Evolutionary conservation across 2,329 filamentous ascomycete genomes (phyloP), one percentile per base, ranked within the genome.

Genomic region (Aspergillus texensis): DNA sequence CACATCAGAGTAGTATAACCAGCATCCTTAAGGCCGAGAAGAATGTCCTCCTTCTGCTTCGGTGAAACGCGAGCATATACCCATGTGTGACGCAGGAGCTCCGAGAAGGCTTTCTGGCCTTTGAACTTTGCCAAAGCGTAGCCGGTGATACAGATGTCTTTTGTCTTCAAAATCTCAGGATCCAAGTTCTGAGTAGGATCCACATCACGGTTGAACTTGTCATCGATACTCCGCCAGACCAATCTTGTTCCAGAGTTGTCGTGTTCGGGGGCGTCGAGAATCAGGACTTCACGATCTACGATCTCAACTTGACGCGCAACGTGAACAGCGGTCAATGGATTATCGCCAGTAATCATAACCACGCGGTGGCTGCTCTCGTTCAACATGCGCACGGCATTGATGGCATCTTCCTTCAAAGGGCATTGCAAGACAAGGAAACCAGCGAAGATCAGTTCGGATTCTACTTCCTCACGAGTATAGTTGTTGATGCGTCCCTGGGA

Each of bases 1-100:
- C 94, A 96, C 95, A 99, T 99, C 66, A 99, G 86, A 34, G 95
- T 99, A 65, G 95, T 97, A 82, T 99, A 99, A 57, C 95, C 95
- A 81, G 93, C 91, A 73, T 97, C 94, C 82, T 97, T 97, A 66
- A 98, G 87, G 43, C 95, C 95, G 26, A 97, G 87, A n/a, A 99
- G 85, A 74, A 99, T 98, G 60, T 98, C 94, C 79, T 99, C 95
- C 83, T 99, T 99, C 75, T 99, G 95, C 84, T 97, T 97, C 10
- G 95, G 95, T 1, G 95, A 99, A 11, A 99, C 95, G 74, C 95
- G 93, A 69, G 95, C 95, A 75, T 99, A 99, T 5, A 99, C 95
- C 95, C 95, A 99, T 16, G 94, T 89, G 79, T 98, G 87, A 57
- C 94, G 90, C 36, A 98, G 85, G 57, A 99, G 85, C 61, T 92